These are phyloP conservation scores for Aureobasidium leucospermi DNA, from an alignment of 2,329 filamentous ascomycete species.

Conservation along the genomic window DNA sequence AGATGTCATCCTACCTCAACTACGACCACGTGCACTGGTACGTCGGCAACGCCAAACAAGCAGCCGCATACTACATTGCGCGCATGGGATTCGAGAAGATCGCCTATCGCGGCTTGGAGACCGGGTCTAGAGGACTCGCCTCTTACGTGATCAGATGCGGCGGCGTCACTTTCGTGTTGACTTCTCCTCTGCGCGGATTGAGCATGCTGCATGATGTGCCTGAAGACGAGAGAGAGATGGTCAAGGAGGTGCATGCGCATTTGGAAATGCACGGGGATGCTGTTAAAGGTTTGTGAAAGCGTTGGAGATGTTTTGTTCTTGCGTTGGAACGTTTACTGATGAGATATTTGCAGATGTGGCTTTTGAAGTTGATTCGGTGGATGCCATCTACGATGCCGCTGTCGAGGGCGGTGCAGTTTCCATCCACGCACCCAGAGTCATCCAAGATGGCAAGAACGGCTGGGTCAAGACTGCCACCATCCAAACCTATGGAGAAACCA, in stretches of 20 bases:
- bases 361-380: constrained; percentile 86
- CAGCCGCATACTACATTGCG: constrained; percentile 77
- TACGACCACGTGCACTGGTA: constrained; percentile 96
- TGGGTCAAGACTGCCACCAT: constrained; percentile 70
- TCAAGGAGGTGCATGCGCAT: constrained; percentile 73
- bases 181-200: constrained; percentile 61
- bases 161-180: constrained; percentile 73
- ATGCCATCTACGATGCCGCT: constrained; percentile 69
- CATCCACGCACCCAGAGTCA: constrained; percentile 52
- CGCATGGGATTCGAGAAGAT: constrained; percentile 79
- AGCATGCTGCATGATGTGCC: constrained; percentile 21
- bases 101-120: constrained; percentile 84
- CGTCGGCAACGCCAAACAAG: constrained; percentile 94
- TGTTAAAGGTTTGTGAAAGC: constrained; percentile 53
- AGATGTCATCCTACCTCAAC: constrained; percentile 54
- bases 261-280: constrained; percentile 84
- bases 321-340: not conserved
- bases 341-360: constrained; percentile 57
- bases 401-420: constrained; percentile 56
- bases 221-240: constrained; percentile 54
- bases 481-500: constrained; percentile 89
- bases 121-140: constrained; percentile 70
- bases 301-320: not conserved
- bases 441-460: constrained; percentile 57
- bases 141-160: constrained; percentile 79